Conservation (phyloP, 2,329 filamentous ascomycete genomes). For the Rhinocladiella mackenziei region DNA sequence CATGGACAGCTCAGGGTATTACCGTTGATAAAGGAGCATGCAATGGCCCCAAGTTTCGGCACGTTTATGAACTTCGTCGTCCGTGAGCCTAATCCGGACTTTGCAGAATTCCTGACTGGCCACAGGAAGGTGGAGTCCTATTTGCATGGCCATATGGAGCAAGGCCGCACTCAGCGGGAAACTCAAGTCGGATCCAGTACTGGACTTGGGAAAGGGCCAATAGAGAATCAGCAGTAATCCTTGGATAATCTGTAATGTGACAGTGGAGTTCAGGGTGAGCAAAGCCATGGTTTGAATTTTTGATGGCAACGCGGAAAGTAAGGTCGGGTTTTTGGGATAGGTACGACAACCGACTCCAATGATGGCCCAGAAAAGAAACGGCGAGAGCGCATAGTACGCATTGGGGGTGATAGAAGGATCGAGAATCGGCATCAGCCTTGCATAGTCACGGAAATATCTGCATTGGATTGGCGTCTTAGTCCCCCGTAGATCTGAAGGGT, state of each 20-base stretch:
- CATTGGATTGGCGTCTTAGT: background rate
- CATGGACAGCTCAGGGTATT: background rate
- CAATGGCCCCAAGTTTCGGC: constrained; percentile 42
- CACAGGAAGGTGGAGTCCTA: constrained; percentile 42
- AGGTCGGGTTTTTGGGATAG: constrained; percentile 39
- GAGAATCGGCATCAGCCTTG: constrained; percentile 39
- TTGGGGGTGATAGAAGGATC: constrained; percentile 59
- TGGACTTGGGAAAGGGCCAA: constrained; percentile 41
- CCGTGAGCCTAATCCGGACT: constrained; percentile 33
- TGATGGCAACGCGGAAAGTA: constrained; percentile 35
- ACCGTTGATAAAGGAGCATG: constrained; percentile 41
- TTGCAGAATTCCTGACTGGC: constrained; percentile 42
- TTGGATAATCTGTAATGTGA: constrained; percentile 37
- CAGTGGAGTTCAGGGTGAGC: constrained; percentile 31
- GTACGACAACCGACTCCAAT: constrained; percentile 38
- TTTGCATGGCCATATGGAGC: constrained; percentile 43
- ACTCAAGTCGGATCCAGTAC: constrained; percentile 33
- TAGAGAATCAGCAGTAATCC: constrained; percentile 38
- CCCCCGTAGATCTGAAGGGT: too few species aligned
- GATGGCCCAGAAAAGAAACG: constrained; percentile 78
- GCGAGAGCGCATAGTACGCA: constrained; percentile 70
- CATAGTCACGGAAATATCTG: constrained; percentile 40
- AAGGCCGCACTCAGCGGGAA: constrained; percentile 39
- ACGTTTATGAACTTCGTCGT: constrained; percentile 37
- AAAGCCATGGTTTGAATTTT: constrained; percentile 39